Conservation (phyloP, 2,329 filamentous ascomycete genomes). For the Drechslerella coelobrocha region DNA sequence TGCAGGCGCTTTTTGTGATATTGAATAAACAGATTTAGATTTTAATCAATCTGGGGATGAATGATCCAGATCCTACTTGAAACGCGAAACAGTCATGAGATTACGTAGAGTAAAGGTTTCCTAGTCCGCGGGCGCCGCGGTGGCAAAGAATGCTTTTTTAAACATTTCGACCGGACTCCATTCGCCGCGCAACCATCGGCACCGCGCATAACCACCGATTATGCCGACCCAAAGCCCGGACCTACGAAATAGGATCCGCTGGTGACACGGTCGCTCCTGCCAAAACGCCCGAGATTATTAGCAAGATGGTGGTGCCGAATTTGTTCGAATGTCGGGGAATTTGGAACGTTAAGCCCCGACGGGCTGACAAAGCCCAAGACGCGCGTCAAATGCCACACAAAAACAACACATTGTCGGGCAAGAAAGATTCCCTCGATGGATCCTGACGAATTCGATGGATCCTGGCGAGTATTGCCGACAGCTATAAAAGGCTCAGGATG, state of each 20-base stretch:
- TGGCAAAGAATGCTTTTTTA: constrained; percentile 3
- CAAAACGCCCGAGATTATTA: neutral
- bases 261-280: too few species aligned
- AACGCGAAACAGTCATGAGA: neutral
- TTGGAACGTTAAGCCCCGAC: constrained; percentile 37
- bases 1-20: too few species aligned
- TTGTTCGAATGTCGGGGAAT: constrained; percentile 45
- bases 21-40: too few species aligned
- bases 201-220: constrained; percentile 31
- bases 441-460: constrained; percentile 37
- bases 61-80: neutral
- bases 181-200: constrained; percentile 16
- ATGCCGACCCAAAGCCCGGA: constrained; percentile 16
- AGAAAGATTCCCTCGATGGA: constrained; percentile 44
- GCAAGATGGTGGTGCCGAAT: constrained; percentile 14
- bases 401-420: constrained; percentile 36
- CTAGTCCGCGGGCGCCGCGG: neutral
- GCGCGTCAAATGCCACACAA: constrained; percentile 48
- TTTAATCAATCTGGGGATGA: neutral
- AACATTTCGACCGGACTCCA: neutral
- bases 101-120: neutral
- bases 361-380: constrained; percentile 42
- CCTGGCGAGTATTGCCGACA: constrained; percentile 12
- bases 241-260: constrained; percentile 12
- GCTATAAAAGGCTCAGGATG: constrained; percentile 37